Conservation (phyloP, 108 stramenopile genomes). For the Poteriospumella lacustris region DNA sequence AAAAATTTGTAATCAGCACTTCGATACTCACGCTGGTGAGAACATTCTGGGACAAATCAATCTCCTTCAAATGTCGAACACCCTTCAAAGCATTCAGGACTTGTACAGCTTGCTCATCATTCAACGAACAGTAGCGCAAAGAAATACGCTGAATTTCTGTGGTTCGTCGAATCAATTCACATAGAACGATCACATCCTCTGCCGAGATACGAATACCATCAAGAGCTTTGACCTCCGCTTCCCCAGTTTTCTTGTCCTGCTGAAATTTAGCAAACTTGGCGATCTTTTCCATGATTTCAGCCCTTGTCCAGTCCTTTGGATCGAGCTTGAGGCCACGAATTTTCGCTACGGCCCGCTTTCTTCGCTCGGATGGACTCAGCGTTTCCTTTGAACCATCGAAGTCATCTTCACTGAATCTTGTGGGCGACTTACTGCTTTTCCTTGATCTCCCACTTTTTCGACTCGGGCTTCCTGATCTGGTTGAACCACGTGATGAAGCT, state of each 20-base stretch:
- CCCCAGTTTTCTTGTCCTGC: neutral
- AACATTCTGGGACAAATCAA: neutral
- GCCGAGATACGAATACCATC: neutral
- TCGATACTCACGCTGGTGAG: neutral
- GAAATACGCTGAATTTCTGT: neutral
- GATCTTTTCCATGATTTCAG: neutral
- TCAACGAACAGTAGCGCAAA: neutral
- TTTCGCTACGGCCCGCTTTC: neutral
- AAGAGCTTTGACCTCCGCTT: neutral
- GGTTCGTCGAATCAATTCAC: neutral
- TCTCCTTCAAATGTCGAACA: conserved; percentile 1
- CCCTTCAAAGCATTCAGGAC: neutral
- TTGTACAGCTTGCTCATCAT: neutral
- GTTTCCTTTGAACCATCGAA: neutral
- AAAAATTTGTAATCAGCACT: neutral
- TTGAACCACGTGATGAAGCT: no score
- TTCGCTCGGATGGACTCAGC: neutral
- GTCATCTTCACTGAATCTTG: neutral
- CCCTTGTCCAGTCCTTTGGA: neutral
- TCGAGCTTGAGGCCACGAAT: neutral
- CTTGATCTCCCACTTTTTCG: no score
- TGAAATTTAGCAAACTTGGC: neutral
- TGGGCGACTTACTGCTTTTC: neutral
- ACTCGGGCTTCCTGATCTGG: no score
- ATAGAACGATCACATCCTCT: neutral